These are phyloP conservation scores for Euphorbia tirucalli DNA, from an alignment of 345 rosid genomes.

Conservation along the genomic window DNA sequence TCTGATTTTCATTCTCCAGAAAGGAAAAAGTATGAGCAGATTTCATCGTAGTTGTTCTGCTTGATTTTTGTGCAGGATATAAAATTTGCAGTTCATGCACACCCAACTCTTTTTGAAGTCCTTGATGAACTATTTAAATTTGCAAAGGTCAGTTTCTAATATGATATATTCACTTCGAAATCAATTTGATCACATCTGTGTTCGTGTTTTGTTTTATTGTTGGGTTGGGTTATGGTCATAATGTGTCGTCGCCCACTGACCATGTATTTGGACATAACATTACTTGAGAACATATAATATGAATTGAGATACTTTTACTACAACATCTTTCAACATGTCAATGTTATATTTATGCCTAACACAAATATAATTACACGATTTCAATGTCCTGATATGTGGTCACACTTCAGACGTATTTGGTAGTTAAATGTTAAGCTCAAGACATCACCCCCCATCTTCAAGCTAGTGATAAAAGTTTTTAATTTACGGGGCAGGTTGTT, in stretches of 20 bases:
- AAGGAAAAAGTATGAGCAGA: not conserved
- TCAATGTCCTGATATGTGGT: constrained; percentile 10
- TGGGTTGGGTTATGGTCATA: no score
- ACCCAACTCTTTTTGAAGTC: constrained; percentile 96
- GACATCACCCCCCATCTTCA: constrained; percentile 20
- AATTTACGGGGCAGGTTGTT: constrained; percentile 43
- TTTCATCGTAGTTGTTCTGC: not conserved
- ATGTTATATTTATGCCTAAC: no score
- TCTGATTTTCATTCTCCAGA: not conserved
- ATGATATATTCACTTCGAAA: not conserved
- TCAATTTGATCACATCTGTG: not conserved
- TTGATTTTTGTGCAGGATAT: constrained; percentile 59
- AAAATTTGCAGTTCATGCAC: constrained; percentile 93
- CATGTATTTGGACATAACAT: no score
- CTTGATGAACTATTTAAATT: constrained; percentile 94
- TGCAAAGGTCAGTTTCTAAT: constrained; percentile 68
- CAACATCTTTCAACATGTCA: no score
- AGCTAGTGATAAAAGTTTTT: constrained; percentile 29
- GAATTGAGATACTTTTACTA: no score
- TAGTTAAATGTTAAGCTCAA: constrained; percentile 24
- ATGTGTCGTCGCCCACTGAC: no score
- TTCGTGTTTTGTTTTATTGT: not conserved
- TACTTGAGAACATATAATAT: no score
- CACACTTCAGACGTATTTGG: constrained; percentile 7
- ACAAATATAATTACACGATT: no score